Conservation (phyloP, 192 early-diverging fungal genomes). For the Funneliformis mosseae region DNA sequence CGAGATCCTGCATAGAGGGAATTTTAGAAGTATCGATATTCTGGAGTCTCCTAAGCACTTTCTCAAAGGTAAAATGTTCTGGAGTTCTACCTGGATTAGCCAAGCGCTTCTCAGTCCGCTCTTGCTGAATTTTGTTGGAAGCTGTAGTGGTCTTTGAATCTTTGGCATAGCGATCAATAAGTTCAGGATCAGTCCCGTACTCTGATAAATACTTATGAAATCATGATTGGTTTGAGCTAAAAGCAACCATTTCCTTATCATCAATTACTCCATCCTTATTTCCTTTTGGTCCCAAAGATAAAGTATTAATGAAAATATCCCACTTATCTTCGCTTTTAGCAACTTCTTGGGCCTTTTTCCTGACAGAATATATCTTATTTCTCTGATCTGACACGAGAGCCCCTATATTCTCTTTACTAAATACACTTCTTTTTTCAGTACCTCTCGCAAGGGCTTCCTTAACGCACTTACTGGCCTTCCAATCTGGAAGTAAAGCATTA, state of each 20-base stretch:
- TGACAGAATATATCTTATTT: too few species aligned
- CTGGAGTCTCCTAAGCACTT: slow-evolving; percentile 4
- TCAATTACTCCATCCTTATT: too few species aligned
- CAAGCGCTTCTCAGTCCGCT: neutral
- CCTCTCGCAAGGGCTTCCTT: too few species aligned
- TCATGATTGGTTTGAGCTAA: neutral
- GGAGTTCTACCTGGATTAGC: neutral
- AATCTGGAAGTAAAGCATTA: too few species aligned
- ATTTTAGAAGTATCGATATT: neutral
- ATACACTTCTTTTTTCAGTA: too few species aligned
- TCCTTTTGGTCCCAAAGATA: neutral
- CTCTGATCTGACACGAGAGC: too few species aligned
- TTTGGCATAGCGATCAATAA: slow-evolving; percentile 5
- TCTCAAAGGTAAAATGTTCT: slow-evolving; percentile 13
- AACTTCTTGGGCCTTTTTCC: neutral
- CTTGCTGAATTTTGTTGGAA: too few species aligned
- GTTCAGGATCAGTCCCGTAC: neutral
- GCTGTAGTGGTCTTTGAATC: neutral
- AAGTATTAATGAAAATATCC: neutral
- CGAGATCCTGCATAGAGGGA: neutral
- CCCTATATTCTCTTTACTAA: too few species aligned
- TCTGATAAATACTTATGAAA: slow-evolving; percentile 17
- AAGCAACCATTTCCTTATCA: neutral
- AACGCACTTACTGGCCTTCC: too few species aligned
- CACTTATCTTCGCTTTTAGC: neutral